Conservation (phyloP, 208 protist genomes). For the Leishmania martiniquensis region DNA sequence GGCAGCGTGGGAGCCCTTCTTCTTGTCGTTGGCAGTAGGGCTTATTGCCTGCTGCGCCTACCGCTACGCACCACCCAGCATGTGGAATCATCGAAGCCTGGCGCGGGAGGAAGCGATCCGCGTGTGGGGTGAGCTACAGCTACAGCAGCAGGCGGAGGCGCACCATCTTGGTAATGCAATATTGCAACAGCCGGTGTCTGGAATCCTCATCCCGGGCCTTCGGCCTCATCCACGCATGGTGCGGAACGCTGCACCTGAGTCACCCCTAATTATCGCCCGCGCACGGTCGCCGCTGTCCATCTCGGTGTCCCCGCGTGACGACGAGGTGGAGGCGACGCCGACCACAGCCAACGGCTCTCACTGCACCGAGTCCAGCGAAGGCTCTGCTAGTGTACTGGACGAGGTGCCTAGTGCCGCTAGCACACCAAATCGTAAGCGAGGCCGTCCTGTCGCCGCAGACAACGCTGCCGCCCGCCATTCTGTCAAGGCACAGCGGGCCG, state of each 20-base stretch:
- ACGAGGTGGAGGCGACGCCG: slow-evolving; percentile 1
- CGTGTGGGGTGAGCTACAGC: slow-evolving; percentile 25
- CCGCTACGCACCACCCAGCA: slow-evolving; percentile 29
- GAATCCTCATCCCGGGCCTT: neutral
- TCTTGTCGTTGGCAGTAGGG: slow-evolving; percentile 20
- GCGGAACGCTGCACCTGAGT: neutral
- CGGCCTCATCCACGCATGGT: neutral
- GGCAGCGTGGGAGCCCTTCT: slow-evolving; percentile 32
- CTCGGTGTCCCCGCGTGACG: slow-evolving; percentile 5
- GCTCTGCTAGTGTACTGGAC: neutral
- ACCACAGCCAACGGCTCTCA: neutral
- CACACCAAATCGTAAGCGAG: slow-evolving; percentile 16
- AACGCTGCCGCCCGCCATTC: neutral
- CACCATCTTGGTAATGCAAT: neutral
- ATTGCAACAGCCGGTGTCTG: neutral
- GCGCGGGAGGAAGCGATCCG: slow-evolving; percentile 44
- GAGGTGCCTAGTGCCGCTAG: neutral
- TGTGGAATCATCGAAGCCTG: slow-evolving; percentile 29
- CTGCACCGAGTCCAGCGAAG: neutral
- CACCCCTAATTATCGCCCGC: neutral
- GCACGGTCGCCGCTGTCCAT: slow-evolving; percentile 4
- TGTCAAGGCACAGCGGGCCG: neutral
- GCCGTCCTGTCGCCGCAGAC: slow-evolving; percentile 1
- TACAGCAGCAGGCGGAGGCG: neutral
- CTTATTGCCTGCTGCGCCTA: slow-evolving; percentile 25